Evolutionary conservation across 169 alveolate genomes (phyloP).

Genomic region (Plasmodium blacklocki): DNA sequence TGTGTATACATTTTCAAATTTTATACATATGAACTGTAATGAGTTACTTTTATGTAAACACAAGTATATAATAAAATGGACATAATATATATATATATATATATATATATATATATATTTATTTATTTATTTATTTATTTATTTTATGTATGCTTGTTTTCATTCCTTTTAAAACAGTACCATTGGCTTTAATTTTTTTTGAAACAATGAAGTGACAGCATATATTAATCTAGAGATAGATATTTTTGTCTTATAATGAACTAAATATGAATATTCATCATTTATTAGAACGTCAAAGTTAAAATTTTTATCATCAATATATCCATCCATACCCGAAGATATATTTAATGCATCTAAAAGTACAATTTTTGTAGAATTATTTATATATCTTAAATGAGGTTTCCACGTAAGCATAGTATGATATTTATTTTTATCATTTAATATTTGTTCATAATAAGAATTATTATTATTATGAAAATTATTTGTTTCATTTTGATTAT

Average conservation of each 20-base stretch:
- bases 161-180: conserved; percentile 17
- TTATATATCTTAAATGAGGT: conserved; percentile 14
- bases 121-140: no score
- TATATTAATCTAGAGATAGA: conserved; percentile 49
- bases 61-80: no score
- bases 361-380: conserved; percentile 26
- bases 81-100: background rate
- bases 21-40: background rate
- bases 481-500: conserved; percentile 14
- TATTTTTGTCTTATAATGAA: conserved; percentile 50
- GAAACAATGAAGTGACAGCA: conserved; percentile 60
- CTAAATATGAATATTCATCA: conserved; percentile 55
- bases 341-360: conserved; percentile 59
- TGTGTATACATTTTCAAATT: background rate
- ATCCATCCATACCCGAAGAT: conserved; percentile 74
- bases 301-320: conserved; percentile 68
- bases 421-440: conserved; percentile 56
- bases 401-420: conserved; percentile 60
- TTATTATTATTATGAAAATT: background rate
- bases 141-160: no score
- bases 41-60: no score
- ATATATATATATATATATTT: background rate
- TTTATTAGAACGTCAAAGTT: conserved; percentile 56
- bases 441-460: conserved; percentile 5
- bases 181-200: conserved; percentile 48